Conservation (phyloP, 108 stramenopile species). For the Pseudonitzschia pungens region DNA sequence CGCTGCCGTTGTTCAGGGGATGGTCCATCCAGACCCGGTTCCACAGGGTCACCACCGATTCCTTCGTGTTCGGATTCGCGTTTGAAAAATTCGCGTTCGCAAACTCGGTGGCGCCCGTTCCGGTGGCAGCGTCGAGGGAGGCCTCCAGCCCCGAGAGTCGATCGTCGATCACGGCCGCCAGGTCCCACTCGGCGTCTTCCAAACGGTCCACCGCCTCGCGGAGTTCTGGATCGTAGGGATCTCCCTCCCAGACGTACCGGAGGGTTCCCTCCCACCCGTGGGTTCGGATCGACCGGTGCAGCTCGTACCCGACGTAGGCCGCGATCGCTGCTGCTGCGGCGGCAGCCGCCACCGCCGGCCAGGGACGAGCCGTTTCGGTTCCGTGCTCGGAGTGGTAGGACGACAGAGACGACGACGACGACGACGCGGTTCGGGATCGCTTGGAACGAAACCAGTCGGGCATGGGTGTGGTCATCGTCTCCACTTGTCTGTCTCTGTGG, state of each 20-base stretch:
- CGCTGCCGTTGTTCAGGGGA: no score
- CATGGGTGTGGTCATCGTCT: constrained; percentile 1
- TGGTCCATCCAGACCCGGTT: constrained; percentile 1
- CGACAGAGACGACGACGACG: constrained; percentile 1
- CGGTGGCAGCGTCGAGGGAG: constrained; percentile 34
- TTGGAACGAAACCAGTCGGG: constrained; percentile 3
- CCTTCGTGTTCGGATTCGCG: no score
- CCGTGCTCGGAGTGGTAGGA: not conserved
- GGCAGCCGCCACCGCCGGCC: constrained; percentile 2
- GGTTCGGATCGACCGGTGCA: constrained; percentile 13
- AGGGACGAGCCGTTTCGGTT: not conserved
- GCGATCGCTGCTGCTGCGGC: not conserved
- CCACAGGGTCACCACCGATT: not conserved
- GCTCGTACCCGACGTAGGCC: constrained; percentile 3
- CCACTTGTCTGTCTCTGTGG: not conserved
- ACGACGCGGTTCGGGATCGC: not conserved
- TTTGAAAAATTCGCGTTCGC: no score
- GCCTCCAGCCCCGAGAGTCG: constrained; percentile 29
- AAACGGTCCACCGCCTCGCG: constrained; percentile 44
- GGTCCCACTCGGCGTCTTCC: constrained; percentile 30
- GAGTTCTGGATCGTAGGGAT: constrained; percentile 38
- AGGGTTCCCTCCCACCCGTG: constrained; percentile 43
- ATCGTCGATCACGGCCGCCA: constrained; percentile 1
- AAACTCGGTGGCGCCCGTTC: constrained; percentile 28
- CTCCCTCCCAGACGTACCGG: constrained; percentile 43